Conservation (phyloP, 2,329 filamentous ascomycete genomes). For the Graphiopsis chlorocephala region DNA sequence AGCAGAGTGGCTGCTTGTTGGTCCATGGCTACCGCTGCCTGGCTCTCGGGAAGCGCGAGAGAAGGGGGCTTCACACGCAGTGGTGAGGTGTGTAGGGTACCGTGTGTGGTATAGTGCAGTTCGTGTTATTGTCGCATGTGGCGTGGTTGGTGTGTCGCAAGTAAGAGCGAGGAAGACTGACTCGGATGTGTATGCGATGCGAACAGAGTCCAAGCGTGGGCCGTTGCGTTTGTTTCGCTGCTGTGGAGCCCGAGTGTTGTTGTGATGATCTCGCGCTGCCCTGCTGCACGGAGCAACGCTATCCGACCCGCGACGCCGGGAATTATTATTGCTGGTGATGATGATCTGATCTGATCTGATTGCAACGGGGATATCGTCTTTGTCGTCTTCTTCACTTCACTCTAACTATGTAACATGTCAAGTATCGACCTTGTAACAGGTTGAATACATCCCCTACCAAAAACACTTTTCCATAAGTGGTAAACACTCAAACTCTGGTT, state of each 20-base stretch:
- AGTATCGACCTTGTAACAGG: not conserved
- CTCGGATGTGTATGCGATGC: not conserved
- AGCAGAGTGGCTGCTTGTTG: slow-evolving; percentile 55
- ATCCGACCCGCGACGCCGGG: slow-evolving; percentile 4
- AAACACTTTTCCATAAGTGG: not conserved
- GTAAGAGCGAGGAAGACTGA: slow-evolving; percentile 2
- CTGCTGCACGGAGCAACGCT: slow-evolving; percentile 13
- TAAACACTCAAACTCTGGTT: not conserved
- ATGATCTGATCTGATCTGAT: not conserved
- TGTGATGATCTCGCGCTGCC: slow-evolving; percentile 8
- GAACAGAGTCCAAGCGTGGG: slow-evolving; percentile 3
- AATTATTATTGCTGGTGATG: not conserved
- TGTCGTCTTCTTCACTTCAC: not conserved
- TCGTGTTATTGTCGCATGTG: slow-evolving; percentile 9
- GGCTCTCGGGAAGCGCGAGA: not conserved
- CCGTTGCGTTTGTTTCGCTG: slow-evolving; percentile 5
- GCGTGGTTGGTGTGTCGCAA: not conserved
- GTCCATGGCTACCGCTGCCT: slow-evolving; percentile 47
- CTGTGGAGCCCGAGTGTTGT: slow-evolving; percentile 5
- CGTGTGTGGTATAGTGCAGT: not conserved
- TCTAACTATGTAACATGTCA: not conserved
- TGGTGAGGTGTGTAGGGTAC: not conserved
- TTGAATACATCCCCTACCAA: not conserved
- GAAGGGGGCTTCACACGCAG: slow-evolving; percentile 8
- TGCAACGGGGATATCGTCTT: not conserved